phyloP scores from a whole-genome alignment of 192 early-diverging fungal species.

The Mortierella antarctica region DNA sequence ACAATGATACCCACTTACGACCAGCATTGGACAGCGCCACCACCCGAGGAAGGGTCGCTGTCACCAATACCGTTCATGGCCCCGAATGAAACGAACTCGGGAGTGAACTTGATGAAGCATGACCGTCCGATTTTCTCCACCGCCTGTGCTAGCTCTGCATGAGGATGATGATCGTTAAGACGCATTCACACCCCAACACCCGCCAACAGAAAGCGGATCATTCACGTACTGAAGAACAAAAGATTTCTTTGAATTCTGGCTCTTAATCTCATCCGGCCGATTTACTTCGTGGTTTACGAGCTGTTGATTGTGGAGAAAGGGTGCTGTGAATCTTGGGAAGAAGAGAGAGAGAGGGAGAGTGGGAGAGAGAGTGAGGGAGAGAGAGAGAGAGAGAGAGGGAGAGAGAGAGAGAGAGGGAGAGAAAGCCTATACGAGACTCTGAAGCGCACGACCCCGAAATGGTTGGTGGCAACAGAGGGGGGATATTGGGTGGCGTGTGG shows the following conservation, averaged over 20 bases:
- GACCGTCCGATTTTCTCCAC: constrained; percentile 79
- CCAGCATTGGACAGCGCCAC: constrained; percentile 72
- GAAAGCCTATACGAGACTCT: not conserved
- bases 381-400: not conserved
- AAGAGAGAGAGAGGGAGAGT: not conserved
- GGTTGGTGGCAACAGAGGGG: no score
- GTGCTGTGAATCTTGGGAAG: not conserved
- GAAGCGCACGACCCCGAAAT: no score
- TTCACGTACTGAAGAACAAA: constrained; percentile 44
- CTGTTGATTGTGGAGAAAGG: no score
- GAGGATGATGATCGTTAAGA: not conserved
- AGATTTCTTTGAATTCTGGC: constrained; percentile 36
- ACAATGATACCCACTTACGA: constrained; percentile 58
- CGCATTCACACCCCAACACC: not conserved
- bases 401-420: not conserved
- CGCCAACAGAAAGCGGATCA: not conserved
- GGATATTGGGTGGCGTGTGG: no score
- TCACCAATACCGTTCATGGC: constrained; percentile 62
- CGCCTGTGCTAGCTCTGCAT: constrained; percentile 65
- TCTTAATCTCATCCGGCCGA: constrained; percentile 31
- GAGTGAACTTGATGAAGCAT: constrained; percentile 74
- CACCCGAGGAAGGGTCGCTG: constrained; percentile 66
- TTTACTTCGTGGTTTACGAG: not conserved
- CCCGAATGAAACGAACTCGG: constrained; percentile 68
- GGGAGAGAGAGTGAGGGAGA: not conserved